Evolutionary conservation across 768 basidiomycete genomes (phyloP).

Genomic region (Boletus bicolor): DNA sequence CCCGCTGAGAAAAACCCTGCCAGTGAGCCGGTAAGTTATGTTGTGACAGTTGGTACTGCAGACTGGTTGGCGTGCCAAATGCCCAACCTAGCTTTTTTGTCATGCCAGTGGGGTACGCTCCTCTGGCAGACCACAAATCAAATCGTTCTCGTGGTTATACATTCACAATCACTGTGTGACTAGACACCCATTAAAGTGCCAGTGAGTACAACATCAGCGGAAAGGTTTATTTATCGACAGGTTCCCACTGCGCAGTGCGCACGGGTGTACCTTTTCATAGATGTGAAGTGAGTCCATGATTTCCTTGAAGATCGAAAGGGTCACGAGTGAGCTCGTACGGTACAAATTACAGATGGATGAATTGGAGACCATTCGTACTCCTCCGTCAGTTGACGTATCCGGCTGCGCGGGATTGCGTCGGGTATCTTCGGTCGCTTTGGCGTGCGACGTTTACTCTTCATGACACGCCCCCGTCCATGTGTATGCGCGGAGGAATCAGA

Average conservation of each 20-base stretch:
- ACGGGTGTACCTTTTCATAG: neutral
- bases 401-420: neutral
- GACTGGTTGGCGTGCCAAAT: neutral
- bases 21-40: neutral
- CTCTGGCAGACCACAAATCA: neutral
- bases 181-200: neutral
- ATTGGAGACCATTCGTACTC: neutral
- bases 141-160: neutral
- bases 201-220: neutral
- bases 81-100: no score
- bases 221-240: neutral
- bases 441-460: slow-evolving; percentile 2
- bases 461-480: slow-evolving; percentile 4
- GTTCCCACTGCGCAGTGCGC: neutral
- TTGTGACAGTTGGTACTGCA: neutral
- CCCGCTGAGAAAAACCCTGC: neutral
- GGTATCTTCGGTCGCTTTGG: neutral
- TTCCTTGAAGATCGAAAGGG: neutral
- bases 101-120: neutral
- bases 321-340: neutral
- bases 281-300: neutral
- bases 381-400: slow-evolving; percentile 16
- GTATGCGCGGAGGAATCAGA: neutral
- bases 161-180: neutral
- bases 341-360: neutral